Percentiles rank a stretch among this genome's conserved stretches.
Conservation (phyloP, 2,329 filamentous ascomycete species). For the Fusarium chlamydosporum region DNA sequence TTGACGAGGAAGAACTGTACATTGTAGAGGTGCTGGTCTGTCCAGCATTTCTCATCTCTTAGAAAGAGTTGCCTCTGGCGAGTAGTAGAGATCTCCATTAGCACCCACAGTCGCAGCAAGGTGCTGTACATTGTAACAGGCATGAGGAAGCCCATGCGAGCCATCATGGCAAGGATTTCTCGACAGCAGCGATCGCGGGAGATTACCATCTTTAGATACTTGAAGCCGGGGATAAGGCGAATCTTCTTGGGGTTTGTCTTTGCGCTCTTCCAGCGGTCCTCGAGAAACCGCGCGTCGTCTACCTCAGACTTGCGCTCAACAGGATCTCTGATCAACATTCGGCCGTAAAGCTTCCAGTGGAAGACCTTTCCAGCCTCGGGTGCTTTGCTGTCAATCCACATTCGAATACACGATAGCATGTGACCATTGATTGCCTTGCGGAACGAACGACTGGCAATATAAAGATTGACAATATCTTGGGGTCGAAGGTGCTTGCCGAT, state of each 20-base stretch:
- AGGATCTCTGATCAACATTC: constrained; percentile 73
- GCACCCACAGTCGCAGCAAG: constrained; percentile 78
- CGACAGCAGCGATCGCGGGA: constrained; percentile 68
- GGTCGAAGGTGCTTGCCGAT: constrained; percentile 68
- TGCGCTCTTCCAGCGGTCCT: constrained; percentile 15
- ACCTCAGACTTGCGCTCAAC: constrained; percentile 58
- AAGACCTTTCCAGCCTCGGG: constrained; percentile 71
- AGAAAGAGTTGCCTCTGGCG: constrained; percentile 68
- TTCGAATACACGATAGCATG: constrained; percentile 70
- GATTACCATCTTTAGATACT: constrained; percentile 77
- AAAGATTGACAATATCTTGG: constrained; percentile 73
- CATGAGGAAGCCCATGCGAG: constrained; percentile 69
- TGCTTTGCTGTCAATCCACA: constrained; percentile 67
- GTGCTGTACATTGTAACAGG: constrained; percentile 63
- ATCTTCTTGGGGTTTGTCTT: constrained; percentile 48
- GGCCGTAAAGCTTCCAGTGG: constrained; percentile 70
- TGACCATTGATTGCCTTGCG: constrained; percentile 72
- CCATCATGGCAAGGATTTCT: constrained; percentile 74
- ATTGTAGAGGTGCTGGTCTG: constrained; percentile 71
- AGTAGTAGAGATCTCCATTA: constrained; percentile 76
- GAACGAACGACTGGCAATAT: constrained; percentile 74
- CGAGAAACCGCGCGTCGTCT: constrained; percentile 21
- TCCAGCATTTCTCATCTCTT: constrained; percentile 67
- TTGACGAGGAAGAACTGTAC: constrained; percentile 78
- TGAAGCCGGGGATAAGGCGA: constrained; percentile 72